Percentiles rank a stretch among this genome's conserved stretches.
These are phyloP conservation scores for Yarrowia alimentaria DNA, from an alignment of 805 yeast species.

Conservation along the genomic window DNA sequence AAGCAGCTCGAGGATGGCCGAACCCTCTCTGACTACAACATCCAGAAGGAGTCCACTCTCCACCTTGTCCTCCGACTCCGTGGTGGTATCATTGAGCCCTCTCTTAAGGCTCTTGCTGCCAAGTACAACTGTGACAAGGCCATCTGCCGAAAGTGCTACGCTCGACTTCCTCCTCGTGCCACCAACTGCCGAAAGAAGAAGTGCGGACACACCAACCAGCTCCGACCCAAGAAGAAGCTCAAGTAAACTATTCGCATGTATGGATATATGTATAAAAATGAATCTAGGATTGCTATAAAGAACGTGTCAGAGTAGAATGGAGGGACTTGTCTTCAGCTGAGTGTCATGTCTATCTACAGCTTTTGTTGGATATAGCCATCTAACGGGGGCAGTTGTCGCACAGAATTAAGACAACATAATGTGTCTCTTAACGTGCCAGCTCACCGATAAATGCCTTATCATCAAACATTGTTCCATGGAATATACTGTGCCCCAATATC, in stretches of 20 bases:
- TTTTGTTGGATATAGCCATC: too few species aligned
- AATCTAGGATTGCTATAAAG: neutral
- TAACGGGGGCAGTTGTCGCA: too few species aligned
- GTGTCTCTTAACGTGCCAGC: too few species aligned
- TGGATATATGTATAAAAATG: constrained; percentile 24
- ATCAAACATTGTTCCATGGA: too few species aligned
- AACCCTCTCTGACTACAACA: constrained; percentile 98
- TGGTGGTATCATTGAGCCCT: constrained; percentile 99
- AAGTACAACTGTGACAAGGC: constrained; percentile 99
- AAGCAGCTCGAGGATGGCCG: constrained; percentile 99
- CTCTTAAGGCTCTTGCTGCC: constrained; percentile 97
- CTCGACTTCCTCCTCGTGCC: constrained; percentile 99
- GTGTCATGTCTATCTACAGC: too few species aligned
- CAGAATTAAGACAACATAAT: too few species aligned
- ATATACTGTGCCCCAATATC: too few species aligned
- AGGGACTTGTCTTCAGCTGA: neutral
- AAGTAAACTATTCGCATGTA: constrained; percentile 54
- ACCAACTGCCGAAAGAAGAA: constrained; percentile 99
- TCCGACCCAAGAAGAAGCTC: constrained; percentile 99
- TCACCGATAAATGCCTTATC: too few species aligned
- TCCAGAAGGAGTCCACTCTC: constrained; percentile 98
- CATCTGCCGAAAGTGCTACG: constrained; percentile 99
- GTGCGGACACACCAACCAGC: constrained; percentile 99
- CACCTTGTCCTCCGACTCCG: constrained; percentile 96
- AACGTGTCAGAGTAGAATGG: neutral